Conservation (phyloP, 1,284 basidiomycete species). For the Mycena citricolor region DNA sequence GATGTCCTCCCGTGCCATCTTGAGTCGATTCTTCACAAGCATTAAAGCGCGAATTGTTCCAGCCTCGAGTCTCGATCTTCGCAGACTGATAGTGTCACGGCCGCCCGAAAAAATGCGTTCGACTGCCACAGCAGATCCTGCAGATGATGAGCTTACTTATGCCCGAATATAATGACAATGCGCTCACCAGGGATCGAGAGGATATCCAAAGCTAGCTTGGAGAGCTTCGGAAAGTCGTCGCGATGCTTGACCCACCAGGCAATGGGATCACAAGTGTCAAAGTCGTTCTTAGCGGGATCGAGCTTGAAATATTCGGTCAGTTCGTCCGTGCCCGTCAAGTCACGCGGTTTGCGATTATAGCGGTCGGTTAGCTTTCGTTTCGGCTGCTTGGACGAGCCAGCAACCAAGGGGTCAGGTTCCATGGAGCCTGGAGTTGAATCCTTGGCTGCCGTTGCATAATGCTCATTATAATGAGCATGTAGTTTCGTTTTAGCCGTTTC, state of each 20-base stretch:
- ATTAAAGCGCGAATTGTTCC: conserved; percentile 26
- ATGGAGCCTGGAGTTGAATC: background rate
- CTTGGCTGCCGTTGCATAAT: conserved; percentile 11
- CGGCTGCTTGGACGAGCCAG: background rate
- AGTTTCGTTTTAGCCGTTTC: conserved; percentile 19
- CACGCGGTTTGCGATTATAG: background rate
- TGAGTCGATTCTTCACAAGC: conserved; percentile 18
- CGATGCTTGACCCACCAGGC: conserved; percentile 23
- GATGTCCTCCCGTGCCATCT: too few relatives aligned
- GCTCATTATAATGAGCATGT: conserved; percentile 12
- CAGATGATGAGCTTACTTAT: background rate
- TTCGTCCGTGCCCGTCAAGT: conserved; percentile 7
- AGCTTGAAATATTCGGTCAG: conserved; percentile 23
- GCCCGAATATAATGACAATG: background rate
- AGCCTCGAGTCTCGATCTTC: conserved; percentile 24
- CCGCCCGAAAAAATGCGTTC: conserved; percentile 26
- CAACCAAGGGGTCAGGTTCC: background rate
- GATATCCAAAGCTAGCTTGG: conserved; percentile 21
- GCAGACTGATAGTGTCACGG: conserved; percentile 26
- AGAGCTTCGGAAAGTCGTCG: conserved; percentile 22
- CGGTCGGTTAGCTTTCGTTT: conserved; percentile 3
- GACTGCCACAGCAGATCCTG: conserved; percentile 28
- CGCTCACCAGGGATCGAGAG: conserved; percentile 28
- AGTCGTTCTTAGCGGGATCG: conserved; percentile 3
- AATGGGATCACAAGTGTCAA: conserved; percentile 19